Conservation (phyloP, 2,329 filamentous ascomycete species). For the Mycosphaerelloides madeirae region DNA sequence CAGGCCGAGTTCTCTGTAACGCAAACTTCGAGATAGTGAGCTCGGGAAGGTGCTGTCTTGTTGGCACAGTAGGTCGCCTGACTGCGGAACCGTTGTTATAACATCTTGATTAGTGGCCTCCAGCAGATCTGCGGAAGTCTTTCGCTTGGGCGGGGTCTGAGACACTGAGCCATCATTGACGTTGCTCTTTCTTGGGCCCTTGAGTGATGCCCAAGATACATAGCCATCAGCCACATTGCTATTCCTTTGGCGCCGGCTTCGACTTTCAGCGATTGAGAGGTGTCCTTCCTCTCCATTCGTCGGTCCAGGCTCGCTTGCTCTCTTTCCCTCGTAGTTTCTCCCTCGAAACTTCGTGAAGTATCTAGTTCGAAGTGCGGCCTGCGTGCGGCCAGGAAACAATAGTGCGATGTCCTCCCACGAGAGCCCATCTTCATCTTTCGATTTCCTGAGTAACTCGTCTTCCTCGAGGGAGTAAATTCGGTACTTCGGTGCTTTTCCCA, state of each 20-base stretch:
- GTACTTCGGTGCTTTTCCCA: not conserved
- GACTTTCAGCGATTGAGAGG: too few relatives aligned
- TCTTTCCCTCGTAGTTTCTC: too few relatives aligned
- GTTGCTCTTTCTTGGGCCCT: not conserved
- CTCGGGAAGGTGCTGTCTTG: slow-evolving; percentile 19
- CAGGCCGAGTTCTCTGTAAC: slow-evolving; percentile 26
- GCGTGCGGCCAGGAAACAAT: slow-evolving; percentile 32
- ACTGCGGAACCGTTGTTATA: too few relatives aligned
- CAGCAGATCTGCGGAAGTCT: too few relatives aligned
- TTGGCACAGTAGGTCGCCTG: not conserved
- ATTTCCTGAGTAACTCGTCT: slow-evolving; percentile 33
- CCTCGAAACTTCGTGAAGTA: slow-evolving; percentile 17
- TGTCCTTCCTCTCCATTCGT: too few relatives aligned
- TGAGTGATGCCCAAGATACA: slow-evolving; percentile 21
- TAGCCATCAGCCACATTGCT: slow-evolving; percentile 13
- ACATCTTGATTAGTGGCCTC: too few relatives aligned
- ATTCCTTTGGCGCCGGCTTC: not conserved
- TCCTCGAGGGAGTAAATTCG: slow-evolving; percentile 28
- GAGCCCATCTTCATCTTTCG: slow-evolving; percentile 38
- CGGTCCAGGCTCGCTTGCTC: too few relatives aligned
- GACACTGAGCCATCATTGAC: too few relatives aligned
- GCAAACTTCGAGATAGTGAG: slow-evolving; percentile 19
- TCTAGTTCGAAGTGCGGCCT: slow-evolving; percentile 25
- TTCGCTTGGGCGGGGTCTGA: too few relatives aligned
- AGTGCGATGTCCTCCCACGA: slow-evolving; percentile 35